Percentiles rank a stretch among this genome's conserved stretches.
Evolutionary conservation across 2,329 filamentous ascomycete species (phyloP).

Genomic region (Aspergillus tamarii): DNA sequence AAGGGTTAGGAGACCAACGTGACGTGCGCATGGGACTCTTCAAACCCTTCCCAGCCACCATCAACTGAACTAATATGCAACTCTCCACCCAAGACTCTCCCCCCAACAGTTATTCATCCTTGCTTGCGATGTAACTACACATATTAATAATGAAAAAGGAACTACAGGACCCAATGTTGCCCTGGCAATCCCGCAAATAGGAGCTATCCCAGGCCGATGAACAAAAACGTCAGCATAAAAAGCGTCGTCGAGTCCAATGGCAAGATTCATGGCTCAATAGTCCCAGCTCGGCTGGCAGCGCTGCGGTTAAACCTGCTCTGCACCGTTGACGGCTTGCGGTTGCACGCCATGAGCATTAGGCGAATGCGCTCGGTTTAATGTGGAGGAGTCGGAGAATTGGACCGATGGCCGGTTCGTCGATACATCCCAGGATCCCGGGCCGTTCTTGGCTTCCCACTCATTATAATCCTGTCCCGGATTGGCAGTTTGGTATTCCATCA

Average conservation of each 20-base stretch:
- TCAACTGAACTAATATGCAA: background rate
- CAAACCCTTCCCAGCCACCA: background rate
- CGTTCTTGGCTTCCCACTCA: slow-evolving; percentile 33
- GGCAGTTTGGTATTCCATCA: slow-evolving; percentile 47
- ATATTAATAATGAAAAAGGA: background rate
- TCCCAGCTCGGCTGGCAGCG: background rate
- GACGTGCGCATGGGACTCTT: background rate
- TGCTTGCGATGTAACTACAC: background rate
- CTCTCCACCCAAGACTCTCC: background rate
- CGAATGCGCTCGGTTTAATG: slow-evolving; percentile 14
- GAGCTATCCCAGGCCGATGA: background rate
- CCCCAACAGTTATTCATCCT: background rate
- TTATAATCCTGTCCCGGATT: slow-evolving; percentile 61
- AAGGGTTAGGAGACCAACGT: background rate
- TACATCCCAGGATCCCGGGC: slow-evolving; percentile 24
- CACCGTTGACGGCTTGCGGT: background rate
- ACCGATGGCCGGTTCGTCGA: slow-evolving; percentile 20
- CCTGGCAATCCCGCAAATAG: background rate
- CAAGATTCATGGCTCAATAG: background rate
- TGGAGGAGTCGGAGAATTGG: slow-evolving; percentile 19
- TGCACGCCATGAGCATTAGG: slow-evolving; percentile 1
- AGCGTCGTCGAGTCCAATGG: background rate
- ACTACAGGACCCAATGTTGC: background rate
- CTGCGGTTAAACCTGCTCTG: background rate
- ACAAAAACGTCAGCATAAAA: too few relatives aligned